Evolutionary conservation across 331 rosid genomes (phyloP).

Genomic region (Pyracantha coccinea): DNA sequence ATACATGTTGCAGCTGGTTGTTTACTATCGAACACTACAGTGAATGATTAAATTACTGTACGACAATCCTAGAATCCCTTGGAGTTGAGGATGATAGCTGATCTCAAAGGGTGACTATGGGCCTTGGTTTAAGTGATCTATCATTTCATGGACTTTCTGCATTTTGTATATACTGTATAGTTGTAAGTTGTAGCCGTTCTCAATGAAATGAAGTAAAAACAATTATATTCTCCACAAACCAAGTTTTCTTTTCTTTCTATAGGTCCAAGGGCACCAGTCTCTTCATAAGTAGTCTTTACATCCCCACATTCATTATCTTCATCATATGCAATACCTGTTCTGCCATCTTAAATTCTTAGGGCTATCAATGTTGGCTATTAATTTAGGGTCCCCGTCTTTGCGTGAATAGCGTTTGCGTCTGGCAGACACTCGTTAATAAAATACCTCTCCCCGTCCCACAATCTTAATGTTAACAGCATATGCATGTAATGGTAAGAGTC

Average conservation of each 20-base stretch:
- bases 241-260: too few species aligned
- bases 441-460: background rate
- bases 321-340: background rate
- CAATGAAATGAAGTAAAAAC: background rate
- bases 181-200: background rate
- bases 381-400: background rate
- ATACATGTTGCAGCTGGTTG: background rate
- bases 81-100: background rate
- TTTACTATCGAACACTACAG: background rate
- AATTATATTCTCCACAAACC: too few species aligned
- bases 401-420: background rate
- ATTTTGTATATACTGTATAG: too few species aligned
- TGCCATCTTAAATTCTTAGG: background rate
- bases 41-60: background rate
- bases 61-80: background rate
- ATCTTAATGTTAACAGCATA: background rate
- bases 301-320: too few species aligned
- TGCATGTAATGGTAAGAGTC: background rate
- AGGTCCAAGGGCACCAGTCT: too few species aligned
- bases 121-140: too few species aligned
- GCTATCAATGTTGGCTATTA: background rate
- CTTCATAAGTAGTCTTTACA: too few species aligned
- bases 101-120: too few species aligned
- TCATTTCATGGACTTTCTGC: too few species aligned
- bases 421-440: background rate